These are phyloP conservation scores for Gaultheria prostrata DNA, from an alignment of 148 eudicot species.

Conservation along the genomic window DNA sequence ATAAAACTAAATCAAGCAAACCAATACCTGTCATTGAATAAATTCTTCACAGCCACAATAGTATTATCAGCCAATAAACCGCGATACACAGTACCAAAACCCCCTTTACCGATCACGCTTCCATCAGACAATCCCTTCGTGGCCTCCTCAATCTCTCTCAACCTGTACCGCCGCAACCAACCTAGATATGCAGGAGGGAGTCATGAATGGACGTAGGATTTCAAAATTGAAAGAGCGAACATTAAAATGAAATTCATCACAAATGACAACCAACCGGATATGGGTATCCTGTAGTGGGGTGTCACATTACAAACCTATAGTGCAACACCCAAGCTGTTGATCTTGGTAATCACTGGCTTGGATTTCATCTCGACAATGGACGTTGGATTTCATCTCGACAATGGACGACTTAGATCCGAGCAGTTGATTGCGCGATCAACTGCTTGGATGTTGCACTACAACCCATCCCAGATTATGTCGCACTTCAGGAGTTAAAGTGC, in stretches of 20 bases:
- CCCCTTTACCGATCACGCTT: constrained; percentile 98
- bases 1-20: neutral
- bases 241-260: neutral
- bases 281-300: too few relatives aligned
- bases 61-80: constrained; percentile 79
- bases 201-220: neutral
- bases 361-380: too few relatives aligned
- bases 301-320: too few relatives aligned
- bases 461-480: too few relatives aligned
- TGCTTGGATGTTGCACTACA: too few relatives aligned
- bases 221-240: neutral
- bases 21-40: constrained; percentile 66
- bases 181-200: constrained; percentile 52
- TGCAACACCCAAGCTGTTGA: too few relatives aligned
- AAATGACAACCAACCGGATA: too few relatives aligned
- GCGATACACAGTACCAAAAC: constrained; percentile 85
- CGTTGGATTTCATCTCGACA: too few relatives aligned
- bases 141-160: constrained; percentile 79
- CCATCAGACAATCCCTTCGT: constrained; percentile 69
- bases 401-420: too few relatives aligned
- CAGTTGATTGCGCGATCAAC: too few relatives aligned
- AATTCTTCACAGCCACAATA: constrained; percentile 75
- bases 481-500: too few relatives aligned
- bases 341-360: too few relatives aligned
- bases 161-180: constrained; percentile 91